These are phyloP conservation scores for Pinus taeda DNA, from an alignment of 75 land plant genomes.

Conservation along the genomic window DNA sequence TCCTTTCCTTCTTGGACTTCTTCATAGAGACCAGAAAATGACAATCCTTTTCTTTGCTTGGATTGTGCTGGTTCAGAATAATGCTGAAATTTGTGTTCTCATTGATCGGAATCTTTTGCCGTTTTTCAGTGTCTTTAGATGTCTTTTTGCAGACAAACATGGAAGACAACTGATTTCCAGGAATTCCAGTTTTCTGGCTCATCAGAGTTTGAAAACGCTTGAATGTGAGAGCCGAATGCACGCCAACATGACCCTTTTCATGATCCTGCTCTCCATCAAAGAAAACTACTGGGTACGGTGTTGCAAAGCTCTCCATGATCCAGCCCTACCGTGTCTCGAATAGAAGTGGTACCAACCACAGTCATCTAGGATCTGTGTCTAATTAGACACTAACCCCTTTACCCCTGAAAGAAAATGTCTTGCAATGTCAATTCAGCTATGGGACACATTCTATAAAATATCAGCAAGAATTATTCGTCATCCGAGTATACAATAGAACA, in stretches of 20 bases:
- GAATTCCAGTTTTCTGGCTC: slow-evolving; percentile 64
- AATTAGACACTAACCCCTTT: too few species aligned
- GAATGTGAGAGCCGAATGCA: slow-evolving; percentile 56
- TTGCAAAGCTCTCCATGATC: slow-evolving; percentile 30
- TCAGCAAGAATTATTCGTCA: too few species aligned
- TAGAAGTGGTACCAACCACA: too few species aligned
- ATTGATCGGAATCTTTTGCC: slow-evolving; percentile 59
- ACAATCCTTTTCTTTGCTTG: slow-evolving; percentile 49
- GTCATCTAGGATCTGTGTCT: too few species aligned
- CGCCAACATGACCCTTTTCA: slow-evolving; percentile 57
- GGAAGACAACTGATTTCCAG: slow-evolving; percentile 69
- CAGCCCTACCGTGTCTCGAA: too few species aligned
- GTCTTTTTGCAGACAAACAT: slow-evolving; percentile 43
- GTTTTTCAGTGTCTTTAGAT: slow-evolving; percentile 22
- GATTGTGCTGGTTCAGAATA: slow-evolving; percentile 59
- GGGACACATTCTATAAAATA: too few species aligned
- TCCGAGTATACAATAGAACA: too few species aligned
- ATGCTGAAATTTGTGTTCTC: slow-evolving; percentile 62
- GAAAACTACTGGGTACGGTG: slow-evolving; percentile 69
- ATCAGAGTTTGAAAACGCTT: slow-evolving; percentile 60
- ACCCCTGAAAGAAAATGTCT: too few species aligned
- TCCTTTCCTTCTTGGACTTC: slow-evolving; percentile 54
- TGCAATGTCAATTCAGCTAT: too few species aligned
- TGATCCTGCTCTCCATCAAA: slow-evolving; percentile 74
- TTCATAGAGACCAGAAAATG: slow-evolving; percentile 64